Base-by-base conservation (phyloP, 2,329 filamentous ascomycete genomes). In the Elsinoe fawcettii region DNA sequence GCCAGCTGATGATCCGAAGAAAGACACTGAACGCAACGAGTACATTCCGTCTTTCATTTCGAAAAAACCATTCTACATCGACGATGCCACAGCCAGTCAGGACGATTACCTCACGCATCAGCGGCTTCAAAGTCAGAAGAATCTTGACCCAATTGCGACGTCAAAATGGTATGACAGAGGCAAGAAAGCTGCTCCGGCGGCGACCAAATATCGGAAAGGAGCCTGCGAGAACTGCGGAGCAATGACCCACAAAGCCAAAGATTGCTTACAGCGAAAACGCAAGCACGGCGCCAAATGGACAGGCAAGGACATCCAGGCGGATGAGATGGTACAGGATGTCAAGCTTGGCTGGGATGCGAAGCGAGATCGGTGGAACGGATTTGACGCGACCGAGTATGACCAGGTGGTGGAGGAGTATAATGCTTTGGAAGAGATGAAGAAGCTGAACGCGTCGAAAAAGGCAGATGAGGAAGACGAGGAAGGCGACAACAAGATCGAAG, bases 41-140 rank as follows among this genome's bases (percentile, higher is more conserved):
- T 99, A 99, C 78, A 99, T 99, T 67, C 93, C 93, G 5, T 85
- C 88, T 56, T 99, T 96, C 79, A 99, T 99, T 75, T 91, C 90
- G 66, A 96, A 96, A 72, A 91, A 95, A 65, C 93, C 93, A 3
- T 99, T 99, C 75, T 99, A 97, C 73, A 85, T 95, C 66, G 84
- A 88, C 65, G 88, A 90, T 68, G 85, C 86, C 63, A 83, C 86
- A 60, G 71, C 72, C 39, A 80, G 87, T 60, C 81, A 82, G 64
- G 82, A 81, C 69, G 91, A 97, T 67, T 99, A 97, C 70, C 88
- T 99, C 63, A 90, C 95, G 73, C 93, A 99, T 82, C 93, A 99
- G 69, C 89, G 91, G 70, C 78, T 92, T 23, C 85, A 90, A 58
- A 85, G 87, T 63, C 74, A 79, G 55, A 82, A 85, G 47, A 81